A percentile compares a stretch with the other conserved stretches of the same genome.
These are phyloP conservation scores for Chlorokybus atmophyticus DNA, from an alignment of 139 green algal species.

Conservation along the genomic window DNA sequence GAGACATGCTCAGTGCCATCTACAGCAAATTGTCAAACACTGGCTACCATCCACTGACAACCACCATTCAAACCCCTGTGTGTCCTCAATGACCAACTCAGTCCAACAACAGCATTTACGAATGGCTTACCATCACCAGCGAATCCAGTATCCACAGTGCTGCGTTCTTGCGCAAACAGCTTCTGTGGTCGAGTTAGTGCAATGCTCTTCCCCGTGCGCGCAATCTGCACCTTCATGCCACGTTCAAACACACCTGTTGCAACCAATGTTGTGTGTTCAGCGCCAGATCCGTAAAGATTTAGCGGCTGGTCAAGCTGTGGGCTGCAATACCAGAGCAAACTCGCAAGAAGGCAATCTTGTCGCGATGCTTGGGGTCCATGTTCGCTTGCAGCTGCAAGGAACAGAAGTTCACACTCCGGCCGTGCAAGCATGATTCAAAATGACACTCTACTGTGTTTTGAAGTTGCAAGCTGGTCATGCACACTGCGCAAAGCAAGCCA, in stretches of 20 bases:
- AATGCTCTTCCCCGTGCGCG: conserved; percentile 48
- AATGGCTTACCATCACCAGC: conserved; percentile 40
- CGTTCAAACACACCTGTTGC: conserved; percentile 40
- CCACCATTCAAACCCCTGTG: no score
- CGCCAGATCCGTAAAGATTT: neutral
- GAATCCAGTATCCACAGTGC: conserved; percentile 41
- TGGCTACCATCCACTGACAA: no score
- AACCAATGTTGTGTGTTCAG: neutral
- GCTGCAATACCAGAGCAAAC: conserved; percentile 23
- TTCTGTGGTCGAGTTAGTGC: conserved; percentile 50
- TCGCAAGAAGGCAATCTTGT: conserved; percentile 47
- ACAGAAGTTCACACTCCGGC: no score
- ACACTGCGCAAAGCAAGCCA: no score
- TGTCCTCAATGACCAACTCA: no score
- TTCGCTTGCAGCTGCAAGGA: conserved; percentile 42
- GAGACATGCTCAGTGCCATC: no score
- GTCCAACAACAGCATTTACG: no score
- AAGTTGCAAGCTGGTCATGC: no score
- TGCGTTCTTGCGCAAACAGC: conserved; percentile 51
- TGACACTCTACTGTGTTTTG: no score
- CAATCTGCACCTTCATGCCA: conserved; percentile 56
- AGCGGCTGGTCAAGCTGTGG: no score
- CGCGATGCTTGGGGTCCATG: conserved; percentile 61
- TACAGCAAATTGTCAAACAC: no score
- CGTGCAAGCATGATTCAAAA: no score